Base-by-base conservation (phyloP, 1,284 basidiomycete species). In the Takashimella koratensis region DNA sequence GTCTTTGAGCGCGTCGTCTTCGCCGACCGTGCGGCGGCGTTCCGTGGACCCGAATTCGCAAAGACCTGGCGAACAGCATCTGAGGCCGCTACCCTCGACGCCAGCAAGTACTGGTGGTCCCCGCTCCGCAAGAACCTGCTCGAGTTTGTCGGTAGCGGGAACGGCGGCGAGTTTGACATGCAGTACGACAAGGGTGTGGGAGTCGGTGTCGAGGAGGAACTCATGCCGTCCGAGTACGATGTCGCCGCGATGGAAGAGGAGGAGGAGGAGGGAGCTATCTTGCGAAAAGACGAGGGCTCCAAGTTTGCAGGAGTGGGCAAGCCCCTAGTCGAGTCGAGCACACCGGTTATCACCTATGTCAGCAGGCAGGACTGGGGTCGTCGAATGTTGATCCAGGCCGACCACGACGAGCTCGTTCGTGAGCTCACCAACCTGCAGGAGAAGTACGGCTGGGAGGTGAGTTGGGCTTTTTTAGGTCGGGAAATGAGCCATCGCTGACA, bases 301-400 rank as follows among this genome's bases (percentile, higher is more conserved):
- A 43, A 43, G 20, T 26, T 23, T 4, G 40, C 19, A 23, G 24
- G 6, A 3, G 27, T 48, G 12, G 42, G 10, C 42, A 30, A 30
- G 19, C 46, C 42, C 22, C 39, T 54, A 21, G 40, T 39, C 11
- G 54, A 62, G 40, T 41, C 50, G 23, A 36, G 66, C 16, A 75
- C 70, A 55, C 79, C 76, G 19, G 90, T 92, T 26, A 90, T 93
- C 74, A 92, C 89, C 10, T 92, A 93, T 67, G 83, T 94, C 58
- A 88, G 86, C 11, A 80, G 90, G 12, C 90, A 94, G 68, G 83
- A 81, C 10, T 92, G 90, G 89, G 86, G 85, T n/a, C 78, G 89
- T 19, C 80, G 90, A 23, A 78, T 78, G 77, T 62, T 79, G 48
- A 60, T 53, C 43, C 64, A 70, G 52, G 59, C 71, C 43, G 75